Evolutionary conservation across 139 green algal genomes (phyloP).

Genomic region (Volvox reticuliferus): DNA sequence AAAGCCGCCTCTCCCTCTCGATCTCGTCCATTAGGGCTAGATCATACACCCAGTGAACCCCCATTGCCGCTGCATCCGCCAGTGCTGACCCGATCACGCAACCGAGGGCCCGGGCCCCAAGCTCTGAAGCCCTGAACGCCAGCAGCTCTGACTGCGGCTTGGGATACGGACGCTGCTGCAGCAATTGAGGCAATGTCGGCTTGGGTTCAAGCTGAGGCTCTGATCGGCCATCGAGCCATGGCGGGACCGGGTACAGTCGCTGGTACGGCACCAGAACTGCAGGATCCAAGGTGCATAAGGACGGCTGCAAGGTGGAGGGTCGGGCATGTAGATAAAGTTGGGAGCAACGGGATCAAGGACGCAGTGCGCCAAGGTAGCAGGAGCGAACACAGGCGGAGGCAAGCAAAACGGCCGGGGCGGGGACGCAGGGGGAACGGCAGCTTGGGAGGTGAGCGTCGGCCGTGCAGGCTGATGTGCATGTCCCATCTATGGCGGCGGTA

Average conservation of each 20-base stretch:
- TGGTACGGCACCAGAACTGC: background rate
- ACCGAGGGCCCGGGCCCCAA: background rate
- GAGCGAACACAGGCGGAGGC: too few species aligned
- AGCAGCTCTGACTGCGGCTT: background rate
- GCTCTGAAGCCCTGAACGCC: background rate
- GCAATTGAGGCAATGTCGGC: background rate
- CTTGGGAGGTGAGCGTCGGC: too few species aligned
- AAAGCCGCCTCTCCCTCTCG: conserved; percentile 23
- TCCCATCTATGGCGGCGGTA: too few species aligned
- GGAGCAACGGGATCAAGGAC: too few species aligned
- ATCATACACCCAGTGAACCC: conserved; percentile 68
- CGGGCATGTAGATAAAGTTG: too few species aligned
- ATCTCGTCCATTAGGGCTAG: conserved; percentile 25
- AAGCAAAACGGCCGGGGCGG: too few species aligned
- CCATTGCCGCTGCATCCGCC: conserved; percentile 63
- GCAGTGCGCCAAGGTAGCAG: too few species aligned
- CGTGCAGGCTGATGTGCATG: too few species aligned
- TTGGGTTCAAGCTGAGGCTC: background rate
- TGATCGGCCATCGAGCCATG: background rate
- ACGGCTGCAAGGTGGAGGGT: background rate
- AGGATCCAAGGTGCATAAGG: conserved; percentile 18
- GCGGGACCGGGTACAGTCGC: background rate
- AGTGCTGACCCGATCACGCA: conserved; percentile 45
- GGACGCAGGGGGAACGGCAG: too few species aligned
- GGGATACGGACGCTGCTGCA: background rate